Base-by-base conservation (phyloP, 352 stramenopile genomes). In the Bremia lactucae region DNA sequence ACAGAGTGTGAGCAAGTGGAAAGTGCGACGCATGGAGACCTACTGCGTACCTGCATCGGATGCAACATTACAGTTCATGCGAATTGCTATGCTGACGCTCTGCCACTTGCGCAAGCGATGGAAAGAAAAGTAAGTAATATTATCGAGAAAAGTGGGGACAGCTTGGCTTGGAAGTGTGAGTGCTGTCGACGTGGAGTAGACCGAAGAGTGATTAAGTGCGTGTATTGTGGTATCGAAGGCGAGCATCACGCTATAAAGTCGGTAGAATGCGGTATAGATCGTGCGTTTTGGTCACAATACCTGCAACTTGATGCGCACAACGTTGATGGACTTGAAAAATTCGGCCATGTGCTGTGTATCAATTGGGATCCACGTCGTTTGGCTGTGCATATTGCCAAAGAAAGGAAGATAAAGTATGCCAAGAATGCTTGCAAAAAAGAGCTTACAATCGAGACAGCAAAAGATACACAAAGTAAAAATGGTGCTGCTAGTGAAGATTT, bases 361-460 rank as follows among this genome's bases (percentile, higher is more conserved):
- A 60, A 59, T 26, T 81, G 68, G 68, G 68, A 81, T 36, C 68
- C 68, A 29, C 52, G 55, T 23, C 26, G 33, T 13, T 26, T 77
- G 33, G 52, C 50, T 22, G 46, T 43, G 22, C 49, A 63, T 15
- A 39, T 41, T 24, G 47, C 52, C 1, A 60, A 51, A 26, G 49
- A 63, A 33, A 54, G 35, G 31, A 61, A 45, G 15, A 50, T 49
- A 4, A 52, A 54, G 14, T 26, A n/a, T 36, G 39, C 42, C 28
- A 33, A 58, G 15, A 46, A 36, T 7, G 8, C 44, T 41, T 29
- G 26, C 10, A 57, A 62, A 21, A 57, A 59, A 13, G 11, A 47
- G 6, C 11, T 34, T 44, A 36, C 38, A 6, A 55, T 55, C n/a
- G 33, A 51, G n/a, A 31, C 31, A n/a, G n/a, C n/a, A n/a, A n/a